Evolutionary conservation across 768 basidiomycete genomes (phyloP), one percentile per base, ranked within the genome.

Genomic region (Russula ochroleuca): DNA sequence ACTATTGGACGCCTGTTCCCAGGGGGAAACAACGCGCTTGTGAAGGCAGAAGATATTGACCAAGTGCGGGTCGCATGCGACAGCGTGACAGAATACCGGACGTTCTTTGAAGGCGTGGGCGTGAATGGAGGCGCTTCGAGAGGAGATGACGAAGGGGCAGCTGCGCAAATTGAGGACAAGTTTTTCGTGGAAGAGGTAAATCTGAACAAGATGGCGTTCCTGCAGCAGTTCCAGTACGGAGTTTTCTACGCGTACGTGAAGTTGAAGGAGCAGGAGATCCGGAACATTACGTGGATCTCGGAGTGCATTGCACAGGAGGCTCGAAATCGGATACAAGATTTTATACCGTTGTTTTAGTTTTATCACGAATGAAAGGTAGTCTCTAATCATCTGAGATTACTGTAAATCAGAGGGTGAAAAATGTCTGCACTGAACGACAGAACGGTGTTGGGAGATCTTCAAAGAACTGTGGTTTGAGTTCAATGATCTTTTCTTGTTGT

Each of bases 271-370:
- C 89, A 92, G 78, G 92, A 94, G 77, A 89, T 93, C 65, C 80
- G 91, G 66, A 92, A 90, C 70, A 70, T 94, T 69, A 92, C 89
- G 33, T 94, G 92, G 92, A 94, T 97, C 76, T 93, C 94, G 59
- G 96, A 98, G 78, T 98, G 96, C 75, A 97, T 98, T 69, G 94
- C 94, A 10, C 96, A 98, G 79, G 88, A 96, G 77, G 94, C 94
- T 49, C 86, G 88, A 75, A 92, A 97, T 71, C 85, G 96, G 78
- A 94, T 98, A 78, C 87, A 93, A 72, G 93, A 96, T 76, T 94
- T 87, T 77, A 94, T 95, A 80, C 87, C 91, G 70, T 88, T 93
- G 66, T 93, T 93, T 73, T 94, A 78, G 51, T 28, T 28, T 2
- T n/a, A n/a, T n/a, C n/a, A n/a, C n/a, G n/a, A n/a, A n/a, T n/a